Conservation (phyloP, 208 protist genomes). For the Acanthamoeba healyi region DNA sequence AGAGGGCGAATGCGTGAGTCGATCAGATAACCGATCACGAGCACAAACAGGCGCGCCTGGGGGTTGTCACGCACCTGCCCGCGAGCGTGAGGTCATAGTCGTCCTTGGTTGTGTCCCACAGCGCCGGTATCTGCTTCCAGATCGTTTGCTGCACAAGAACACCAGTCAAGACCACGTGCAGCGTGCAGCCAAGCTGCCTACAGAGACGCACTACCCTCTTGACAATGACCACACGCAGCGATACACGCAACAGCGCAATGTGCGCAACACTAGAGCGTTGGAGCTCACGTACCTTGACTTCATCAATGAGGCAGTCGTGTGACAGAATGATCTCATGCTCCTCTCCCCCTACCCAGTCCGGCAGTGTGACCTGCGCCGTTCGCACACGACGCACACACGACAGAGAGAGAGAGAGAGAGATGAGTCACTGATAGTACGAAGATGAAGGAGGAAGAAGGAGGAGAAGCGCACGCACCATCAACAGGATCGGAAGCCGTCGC, state of each 20-base stretch:
- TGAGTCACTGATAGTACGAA: too few relatives aligned
- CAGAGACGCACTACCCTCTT: too few relatives aligned
- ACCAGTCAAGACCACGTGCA: too few relatives aligned
- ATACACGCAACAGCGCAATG: too few relatives aligned
- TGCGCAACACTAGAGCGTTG: too few relatives aligned
- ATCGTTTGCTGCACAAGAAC: slow-evolving; percentile 9
- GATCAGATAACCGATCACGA: not conserved
- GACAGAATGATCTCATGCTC: not conserved
- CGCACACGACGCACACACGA: not conserved
- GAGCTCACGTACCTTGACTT: not conserved
- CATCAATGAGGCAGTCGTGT: slow-evolving; percentile 1
- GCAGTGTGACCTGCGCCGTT: not conserved
- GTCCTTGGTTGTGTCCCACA: not conserved
- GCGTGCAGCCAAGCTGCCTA: too few relatives aligned
- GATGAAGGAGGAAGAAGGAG: not conserved
- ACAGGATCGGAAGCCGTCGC: not conserved
- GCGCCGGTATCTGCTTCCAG: slow-evolving; percentile 7
- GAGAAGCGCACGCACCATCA: not conserved
- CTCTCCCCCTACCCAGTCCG: not conserved
- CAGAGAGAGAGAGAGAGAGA: not conserved
- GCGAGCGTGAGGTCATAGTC: not conserved
- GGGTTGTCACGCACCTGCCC: not conserved
- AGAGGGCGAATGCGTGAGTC: not conserved
- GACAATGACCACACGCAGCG: too few relatives aligned
- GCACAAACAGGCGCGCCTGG: too few relatives aligned